Evolutionary conservation across 2,329 filamentous ascomycete genomes (phyloP).

Genomic region (Trichoderma semiorbis): DNA sequence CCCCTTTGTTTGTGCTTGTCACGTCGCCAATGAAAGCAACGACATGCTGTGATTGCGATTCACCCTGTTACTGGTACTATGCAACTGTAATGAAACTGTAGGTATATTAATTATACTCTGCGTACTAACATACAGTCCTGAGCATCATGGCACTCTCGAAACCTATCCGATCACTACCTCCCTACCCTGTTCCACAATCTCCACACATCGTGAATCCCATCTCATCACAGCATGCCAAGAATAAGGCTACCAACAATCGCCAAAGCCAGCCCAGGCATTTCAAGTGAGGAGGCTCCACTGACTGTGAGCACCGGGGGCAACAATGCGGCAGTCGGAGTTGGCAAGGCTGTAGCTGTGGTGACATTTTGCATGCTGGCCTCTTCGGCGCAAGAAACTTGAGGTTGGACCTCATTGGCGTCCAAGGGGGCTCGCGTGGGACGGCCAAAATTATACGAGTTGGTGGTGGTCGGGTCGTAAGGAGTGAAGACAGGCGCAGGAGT

Average conservation of each 20-base stretch:
- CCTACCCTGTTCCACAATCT: background rate
- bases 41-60: background rate
- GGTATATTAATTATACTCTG: slow-evolving; percentile 1
- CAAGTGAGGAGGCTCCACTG: slow-evolving; percentile 28
- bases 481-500: slow-evolving; percentile 22
- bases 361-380: background rate
- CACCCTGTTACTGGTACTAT: background rate
- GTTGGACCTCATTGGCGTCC: background rate
- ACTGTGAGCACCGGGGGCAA: background rate
- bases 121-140: background rate
- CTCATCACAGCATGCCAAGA: slow-evolving; percentile 27
- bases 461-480: slow-evolving; percentile 33
- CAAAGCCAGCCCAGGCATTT: slow-evolving; percentile 26
- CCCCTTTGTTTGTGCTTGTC: background rate
- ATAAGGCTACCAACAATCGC: slow-evolving; percentile 30
- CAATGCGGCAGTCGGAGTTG: background rate
- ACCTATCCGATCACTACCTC: background rate
- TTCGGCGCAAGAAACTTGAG: background rate
- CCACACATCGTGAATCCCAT: background rate
- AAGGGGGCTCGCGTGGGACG: slow-evolving; percentile 15
- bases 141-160: background rate
- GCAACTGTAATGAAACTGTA: background rate
- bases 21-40: background rate
- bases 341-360: background rate
- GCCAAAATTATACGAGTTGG: slow-evolving; percentile 20